phyloP scores from a whole-genome alignment of 2,329 filamentous ascomycete species.

The Diplocarpon rosae region DNA sequence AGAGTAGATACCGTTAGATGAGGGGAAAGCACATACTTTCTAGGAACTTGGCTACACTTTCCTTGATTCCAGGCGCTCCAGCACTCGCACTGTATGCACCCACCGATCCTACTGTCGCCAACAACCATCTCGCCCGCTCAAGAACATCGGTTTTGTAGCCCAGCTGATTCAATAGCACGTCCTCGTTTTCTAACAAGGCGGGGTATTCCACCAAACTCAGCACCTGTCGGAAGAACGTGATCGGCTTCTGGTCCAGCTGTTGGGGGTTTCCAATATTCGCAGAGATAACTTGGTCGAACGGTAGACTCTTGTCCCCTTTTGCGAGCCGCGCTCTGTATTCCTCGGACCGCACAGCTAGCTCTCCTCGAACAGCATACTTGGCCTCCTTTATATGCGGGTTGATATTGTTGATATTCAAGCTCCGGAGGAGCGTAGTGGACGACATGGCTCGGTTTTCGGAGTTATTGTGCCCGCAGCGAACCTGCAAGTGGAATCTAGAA shows the following conservation, averaged over 20 bases:
- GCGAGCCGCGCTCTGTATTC: slow-evolving; percentile 68
- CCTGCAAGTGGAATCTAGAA: not conserved
- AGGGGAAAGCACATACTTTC: slow-evolving; percentile 48
- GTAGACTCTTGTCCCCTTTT: slow-evolving; percentile 46
- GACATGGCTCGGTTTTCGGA: slow-evolving; percentile 23
- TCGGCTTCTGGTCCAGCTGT: slow-evolving; percentile 96
- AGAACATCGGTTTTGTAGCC: slow-evolving; percentile 88
- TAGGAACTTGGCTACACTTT: slow-evolving; percentile 87
- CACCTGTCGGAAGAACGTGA: slow-evolving; percentile 98
- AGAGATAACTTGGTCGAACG: slow-evolving; percentile 84
- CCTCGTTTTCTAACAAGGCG: slow-evolving; percentile 66
- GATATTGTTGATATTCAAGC: slow-evolving; percentile 74
- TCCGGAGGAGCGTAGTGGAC: slow-evolving; percentile 31
- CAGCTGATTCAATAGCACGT: slow-evolving; percentile 62
- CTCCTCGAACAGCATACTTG: slow-evolving; percentile 93
- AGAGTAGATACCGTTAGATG: not conserved
- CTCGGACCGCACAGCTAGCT: slow-evolving; percentile 88
- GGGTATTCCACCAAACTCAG: slow-evolving; percentile 90
- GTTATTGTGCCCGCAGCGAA: not conserved
- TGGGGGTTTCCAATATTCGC: slow-evolving; percentile 99
- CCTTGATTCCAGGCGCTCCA: slow-evolving; percentile 74
- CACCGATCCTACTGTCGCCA: slow-evolving; percentile 78
- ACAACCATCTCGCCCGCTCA: slow-evolving; percentile 67
- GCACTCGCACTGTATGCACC: slow-evolving; percentile 95
- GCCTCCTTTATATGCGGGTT: slow-evolving; percentile 80